Evolutionary conservation across 352 stramenopile species (phyloP).

Genomic region (Phytophthora aleatoria): DNA sequence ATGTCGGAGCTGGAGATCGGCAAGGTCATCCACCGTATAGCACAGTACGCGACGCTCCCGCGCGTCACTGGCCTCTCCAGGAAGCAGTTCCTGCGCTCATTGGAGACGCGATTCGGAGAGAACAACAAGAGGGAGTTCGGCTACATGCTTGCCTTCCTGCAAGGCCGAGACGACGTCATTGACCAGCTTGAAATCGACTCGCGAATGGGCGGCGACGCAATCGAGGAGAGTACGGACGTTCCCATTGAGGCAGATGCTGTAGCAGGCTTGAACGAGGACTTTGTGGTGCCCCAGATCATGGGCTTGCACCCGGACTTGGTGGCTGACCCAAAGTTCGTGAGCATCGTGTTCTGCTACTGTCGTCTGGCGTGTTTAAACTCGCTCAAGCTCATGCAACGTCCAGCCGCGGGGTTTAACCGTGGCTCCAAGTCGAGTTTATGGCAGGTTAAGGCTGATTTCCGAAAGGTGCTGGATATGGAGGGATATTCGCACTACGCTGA

Average conservation of each 20-base stretch:
- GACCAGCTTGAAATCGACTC: slow-evolving; percentile 66
- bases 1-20: slow-evolving; percentile 87
- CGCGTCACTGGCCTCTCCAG: slow-evolving; percentile 72
- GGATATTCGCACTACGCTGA: slow-evolving; percentile 71
- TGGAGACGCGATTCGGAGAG: slow-evolving; percentile 70
- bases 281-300: slow-evolving; percentile 76
- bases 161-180: slow-evolving; percentile 73
- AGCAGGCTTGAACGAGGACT: slow-evolving; percentile 23
- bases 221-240: background rate
- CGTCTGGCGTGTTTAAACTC: slow-evolving; percentile 84
- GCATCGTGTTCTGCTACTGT: slow-evolving; percentile 85
- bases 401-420: slow-evolving; percentile 49
- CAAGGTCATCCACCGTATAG: slow-evolving; percentile 80
- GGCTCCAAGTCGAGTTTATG: slow-evolving; percentile 75
- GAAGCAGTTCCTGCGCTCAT: slow-evolving; percentile 78
- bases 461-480: slow-evolving; percentile 81
- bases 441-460: slow-evolving; percentile 85
- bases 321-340: slow-evolving; percentile 74
- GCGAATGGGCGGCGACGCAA: slow-evolving; percentile 17
- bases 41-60: slow-evolving; percentile 78
- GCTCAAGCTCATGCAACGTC: slow-evolving; percentile 75
- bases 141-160: slow-evolving; percentile 77
- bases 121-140: slow-evolving; percentile 65
- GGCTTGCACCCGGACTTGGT: slow-evolving; percentile 77
- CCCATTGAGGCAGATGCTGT: background rate